These are phyloP conservation scores for Chaetomium strumarium DNA, from an alignment of 2,329 filamentous ascomycete genomes.

Conservation along the genomic window DNA sequence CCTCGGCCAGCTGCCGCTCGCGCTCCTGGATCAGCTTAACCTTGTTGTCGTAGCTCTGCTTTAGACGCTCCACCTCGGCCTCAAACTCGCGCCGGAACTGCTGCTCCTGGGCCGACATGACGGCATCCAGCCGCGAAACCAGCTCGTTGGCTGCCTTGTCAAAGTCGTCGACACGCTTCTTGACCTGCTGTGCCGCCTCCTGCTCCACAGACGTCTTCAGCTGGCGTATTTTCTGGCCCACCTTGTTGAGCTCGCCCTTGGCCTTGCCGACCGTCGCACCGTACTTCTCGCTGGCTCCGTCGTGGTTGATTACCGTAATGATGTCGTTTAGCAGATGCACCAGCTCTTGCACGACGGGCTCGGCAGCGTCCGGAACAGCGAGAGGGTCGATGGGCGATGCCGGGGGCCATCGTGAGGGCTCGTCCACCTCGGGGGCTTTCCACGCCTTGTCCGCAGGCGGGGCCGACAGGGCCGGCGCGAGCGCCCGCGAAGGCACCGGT, in stretches of 20 bases:
- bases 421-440: slow-evolving; percentile 57
- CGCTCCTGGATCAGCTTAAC: slow-evolving; percentile 73
- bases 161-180: slow-evolving; percentile 68
- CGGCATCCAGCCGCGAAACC: slow-evolving; percentile 77
- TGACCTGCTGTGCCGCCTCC: slow-evolving; percentile 69
- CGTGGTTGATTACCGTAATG: slow-evolving; percentile 86
- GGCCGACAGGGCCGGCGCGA: slow-evolving; percentile 3
- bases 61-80: slow-evolving; percentile 74
- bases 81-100: slow-evolving; percentile 85
- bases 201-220: slow-evolving; percentile 65
- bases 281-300: slow-evolving; percentile 72
- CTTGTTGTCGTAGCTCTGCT: slow-evolving; percentile 71
- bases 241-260: slow-evolving; percentile 72
- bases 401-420: slow-evolving; percentile 58
- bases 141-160: slow-evolving; percentile 82
- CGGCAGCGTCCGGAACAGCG: slow-evolving; percentile 66
- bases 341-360: slow-evolving; percentile 86
- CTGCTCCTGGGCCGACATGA: slow-evolving; percentile 74
- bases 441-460: slow-evolving; percentile 32
- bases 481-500: slow-evolving; percentile 18
- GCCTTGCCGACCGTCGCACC: slow-evolving; percentile 74
- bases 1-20: slow-evolving; percentile 73
- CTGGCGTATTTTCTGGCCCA: slow-evolving; percentile 70
- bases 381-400: slow-evolving; percentile 72
- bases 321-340: slow-evolving; percentile 95